phyloP scores from a whole-genome alignment of 805 yeast species.

The Candida coquimbonensis region DNA sequence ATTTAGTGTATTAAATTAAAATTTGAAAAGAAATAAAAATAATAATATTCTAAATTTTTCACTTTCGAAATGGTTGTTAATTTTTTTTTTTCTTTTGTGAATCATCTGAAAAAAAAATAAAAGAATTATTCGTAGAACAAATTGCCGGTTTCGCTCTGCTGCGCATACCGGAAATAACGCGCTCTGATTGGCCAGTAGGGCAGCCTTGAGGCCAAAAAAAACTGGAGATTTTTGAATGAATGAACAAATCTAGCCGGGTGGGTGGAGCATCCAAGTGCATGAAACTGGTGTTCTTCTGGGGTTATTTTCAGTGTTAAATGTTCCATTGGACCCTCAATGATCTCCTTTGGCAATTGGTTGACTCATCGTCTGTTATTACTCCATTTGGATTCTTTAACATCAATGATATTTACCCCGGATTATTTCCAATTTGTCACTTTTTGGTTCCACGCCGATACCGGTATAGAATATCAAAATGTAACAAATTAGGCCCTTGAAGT shows the following conservation, averaged over 20 bases:
- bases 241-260: not conserved
- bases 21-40: too few species aligned
- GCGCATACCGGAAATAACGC: not conserved
- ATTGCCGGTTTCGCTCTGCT: not conserved
- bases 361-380: not conserved
- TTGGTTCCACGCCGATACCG: not conserved
- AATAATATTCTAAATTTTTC: not conserved
- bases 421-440: not conserved
- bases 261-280: not conserved
- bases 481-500: too few species aligned
- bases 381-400: not conserved
- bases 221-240: too few species aligned
- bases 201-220: not conserved
- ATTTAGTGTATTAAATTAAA: too few species aligned
- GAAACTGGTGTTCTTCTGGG: too few species aligned
- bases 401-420: not conserved
- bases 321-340: too few species aligned
- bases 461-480: too few species aligned
- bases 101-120: too few species aligned
- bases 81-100: not conserved
- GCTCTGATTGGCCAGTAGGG: not conserved
- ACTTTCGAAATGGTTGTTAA: not conserved
- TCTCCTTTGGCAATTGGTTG: too few species aligned
- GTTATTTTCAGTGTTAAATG: too few species aligned
- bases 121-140: too few species aligned